Evolutionary conservation across 495 filamentous ascomycete species (phyloP).

Genomic region (Cairneyella variabilis): DNA sequence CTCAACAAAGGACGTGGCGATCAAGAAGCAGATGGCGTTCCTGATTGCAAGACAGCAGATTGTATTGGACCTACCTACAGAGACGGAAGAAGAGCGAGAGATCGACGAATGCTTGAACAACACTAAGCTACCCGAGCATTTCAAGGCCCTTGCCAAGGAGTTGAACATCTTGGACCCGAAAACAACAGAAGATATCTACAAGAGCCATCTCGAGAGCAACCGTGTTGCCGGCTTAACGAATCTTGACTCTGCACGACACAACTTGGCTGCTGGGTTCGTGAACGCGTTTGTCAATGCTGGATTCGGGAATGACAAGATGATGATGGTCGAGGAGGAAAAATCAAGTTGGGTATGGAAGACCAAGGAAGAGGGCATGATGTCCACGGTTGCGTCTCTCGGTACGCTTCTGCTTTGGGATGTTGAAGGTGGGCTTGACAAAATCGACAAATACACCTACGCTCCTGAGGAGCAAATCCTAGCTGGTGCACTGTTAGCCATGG

Average conservation of each 20-base stretch:
- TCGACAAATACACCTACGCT: conserved; percentile 87
- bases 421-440: conserved; percentile 81
- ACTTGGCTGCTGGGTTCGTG: conserved; percentile 92
- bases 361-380: conserved; percentile 96
- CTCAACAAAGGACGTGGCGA: conserved; percentile 70
- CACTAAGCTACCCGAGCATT: conserved; percentile 81
- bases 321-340: conserved; percentile 80
- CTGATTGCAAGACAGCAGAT: conserved; percentile 89
- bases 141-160: conserved; percentile 90
- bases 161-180: conserved; percentile 96
- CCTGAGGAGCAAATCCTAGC: conserved; percentile 83
- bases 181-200: conserved; percentile 98
- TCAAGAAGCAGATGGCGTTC: conserved; percentile 95
- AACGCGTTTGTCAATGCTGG: conserved; percentile 96
- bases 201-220: conserved; percentile 94
- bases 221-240: conserved; percentile 89
- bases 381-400: conserved; percentile 88
- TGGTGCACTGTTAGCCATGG: conserved; percentile 82
- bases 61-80: conserved; percentile 61
- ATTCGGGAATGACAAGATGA: conserved; percentile 94
- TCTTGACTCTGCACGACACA: conserved; percentile 91
- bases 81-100: conserved; percentile 65
- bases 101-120: conserved; percentile 83
- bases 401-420: conserved; percentile 89
- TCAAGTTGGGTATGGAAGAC: conserved; percentile 98